Evolutionary conservation across 371 early-diverging fungal species (phyloP).

Genomic region (Haplosporangium sp.): DNA sequence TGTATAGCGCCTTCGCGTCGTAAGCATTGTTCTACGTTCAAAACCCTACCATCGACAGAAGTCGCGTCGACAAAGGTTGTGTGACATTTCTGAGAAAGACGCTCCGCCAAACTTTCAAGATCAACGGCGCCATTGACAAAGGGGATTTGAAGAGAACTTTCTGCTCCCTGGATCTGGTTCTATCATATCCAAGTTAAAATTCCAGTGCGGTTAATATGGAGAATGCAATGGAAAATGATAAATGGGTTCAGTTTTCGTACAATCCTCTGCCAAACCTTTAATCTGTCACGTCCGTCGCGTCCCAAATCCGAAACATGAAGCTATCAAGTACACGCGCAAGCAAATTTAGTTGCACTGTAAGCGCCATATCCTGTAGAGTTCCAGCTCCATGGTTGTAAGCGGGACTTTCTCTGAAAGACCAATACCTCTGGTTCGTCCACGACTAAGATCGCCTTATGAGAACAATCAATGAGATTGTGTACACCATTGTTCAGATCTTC

Average conservation of each 20-base stretch:
- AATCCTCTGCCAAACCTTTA: slow-evolving; percentile 27
- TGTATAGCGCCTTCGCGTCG: neutral
- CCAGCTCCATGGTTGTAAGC: neutral
- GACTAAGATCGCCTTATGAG: slow-evolving; percentile 44
- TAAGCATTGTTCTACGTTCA: neutral
- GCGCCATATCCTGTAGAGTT: neutral
- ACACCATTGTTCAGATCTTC: slow-evolving; percentile 38
- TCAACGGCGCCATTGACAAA: slow-evolving; percentile 47
- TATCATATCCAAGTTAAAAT: slow-evolving; percentile 4
- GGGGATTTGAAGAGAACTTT: slow-evolving; percentile 47
- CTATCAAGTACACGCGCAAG: slow-evolving; percentile 8
- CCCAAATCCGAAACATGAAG: slow-evolving; percentile 39
- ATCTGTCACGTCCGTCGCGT: slow-evolving; percentile 27
- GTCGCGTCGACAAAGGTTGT: slow-evolving; percentile 22
- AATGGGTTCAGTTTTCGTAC: neutral
- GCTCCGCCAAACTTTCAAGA: slow-evolving; percentile 35
- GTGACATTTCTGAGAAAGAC: slow-evolving; percentile 37
- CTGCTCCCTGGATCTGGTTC: slow-evolving; percentile 37
- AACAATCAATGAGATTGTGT: slow-evolving; percentile 44
- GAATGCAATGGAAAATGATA: too few species aligned
- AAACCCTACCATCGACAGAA: slow-evolving; percentile 17
- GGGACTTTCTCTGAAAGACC: neutral
- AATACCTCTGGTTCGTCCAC: slow-evolving; percentile 48
- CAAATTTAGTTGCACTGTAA: neutral
- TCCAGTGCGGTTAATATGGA: neutral